These are phyloP conservation scores for Chlorokybus atmophyticus DNA, from an alignment of 139 green algal species.

Conservation along the genomic window DNA sequence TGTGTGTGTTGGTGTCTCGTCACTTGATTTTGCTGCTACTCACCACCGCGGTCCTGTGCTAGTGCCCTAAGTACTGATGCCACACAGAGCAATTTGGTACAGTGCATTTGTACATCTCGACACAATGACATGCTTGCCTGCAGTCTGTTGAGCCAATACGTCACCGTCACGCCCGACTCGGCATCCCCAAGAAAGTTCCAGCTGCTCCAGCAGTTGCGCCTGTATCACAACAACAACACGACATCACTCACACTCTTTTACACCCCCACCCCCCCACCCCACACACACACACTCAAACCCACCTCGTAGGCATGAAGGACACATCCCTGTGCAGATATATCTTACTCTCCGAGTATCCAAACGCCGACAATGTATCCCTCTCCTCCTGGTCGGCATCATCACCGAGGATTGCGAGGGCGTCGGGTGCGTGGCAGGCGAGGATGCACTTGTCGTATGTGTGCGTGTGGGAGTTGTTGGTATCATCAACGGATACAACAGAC, in stretches of 20 bases:
- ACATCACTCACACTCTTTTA: too few relatives aligned
- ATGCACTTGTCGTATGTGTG: constrained; percentile 64
- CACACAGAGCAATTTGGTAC: too few relatives aligned
- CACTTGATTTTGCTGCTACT: too few relatives aligned
- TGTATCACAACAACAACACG: too few relatives aligned
- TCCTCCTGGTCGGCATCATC: constrained; percentile 35
- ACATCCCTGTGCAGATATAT: constrained; percentile 75
- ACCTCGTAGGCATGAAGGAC: constrained; percentile 62
- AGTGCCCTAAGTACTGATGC: too few relatives aligned
- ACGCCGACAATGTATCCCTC: constrained; percentile 44
- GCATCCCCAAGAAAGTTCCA: constrained; percentile 59
- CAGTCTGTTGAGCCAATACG: constrained; percentile 83
- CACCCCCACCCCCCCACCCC: too few relatives aligned
- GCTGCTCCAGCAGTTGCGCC: constrained; percentile 55
- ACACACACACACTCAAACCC: too few relatives aligned
- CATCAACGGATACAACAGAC: neutral
- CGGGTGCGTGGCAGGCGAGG: constrained; percentile 73
- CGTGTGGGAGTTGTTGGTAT: neutral
- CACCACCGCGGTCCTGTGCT: too few relatives aligned
- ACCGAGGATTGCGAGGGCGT: constrained; percentile 52
- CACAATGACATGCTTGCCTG: too few relatives aligned
- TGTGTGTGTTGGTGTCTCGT: too few relatives aligned
- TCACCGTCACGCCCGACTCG: constrained; percentile 57
- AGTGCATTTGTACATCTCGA: too few relatives aligned
- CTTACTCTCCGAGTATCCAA: constrained; percentile 41